Conservation (phyloP, 805 yeast genomes). For the Brettanomyces naardenensis region DNA sequence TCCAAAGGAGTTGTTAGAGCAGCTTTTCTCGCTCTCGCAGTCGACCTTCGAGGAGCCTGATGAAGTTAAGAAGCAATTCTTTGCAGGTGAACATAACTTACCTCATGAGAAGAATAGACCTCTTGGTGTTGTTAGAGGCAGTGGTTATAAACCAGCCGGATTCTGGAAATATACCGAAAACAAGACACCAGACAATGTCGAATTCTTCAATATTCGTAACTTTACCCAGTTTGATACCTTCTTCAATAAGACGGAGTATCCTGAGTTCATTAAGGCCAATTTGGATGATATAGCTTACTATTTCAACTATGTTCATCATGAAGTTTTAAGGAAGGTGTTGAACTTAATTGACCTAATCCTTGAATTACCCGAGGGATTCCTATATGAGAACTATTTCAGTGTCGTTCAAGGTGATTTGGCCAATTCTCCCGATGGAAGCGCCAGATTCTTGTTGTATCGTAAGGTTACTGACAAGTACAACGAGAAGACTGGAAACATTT, state of each 20-base stretch:
- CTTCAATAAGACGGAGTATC: no score
- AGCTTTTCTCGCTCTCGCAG: conserved; percentile 33
- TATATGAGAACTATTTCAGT: conserved; percentile 29
- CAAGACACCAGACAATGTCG: conserved; percentile 36
- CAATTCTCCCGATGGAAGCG: conserved; percentile 28
- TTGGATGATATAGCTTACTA: conserved; percentile 32
- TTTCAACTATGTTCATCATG: conserved; percentile 29
- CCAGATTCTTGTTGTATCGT: conserved; percentile 31
- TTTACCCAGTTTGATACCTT: conserved; percentile 29
- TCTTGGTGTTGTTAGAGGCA: conserved; percentile 39
- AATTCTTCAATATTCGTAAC: conserved; percentile 35
- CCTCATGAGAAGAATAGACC: conserved; percentile 21
- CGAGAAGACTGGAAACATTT: conserved; percentile 29
- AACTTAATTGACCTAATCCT: conserved; percentile 36
- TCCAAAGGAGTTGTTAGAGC: conserved; percentile 23
- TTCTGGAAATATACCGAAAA: conserved; percentile 41
- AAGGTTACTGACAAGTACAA: conserved; percentile 25
- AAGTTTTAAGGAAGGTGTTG: conserved; percentile 29
- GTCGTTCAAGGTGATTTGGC: conserved; percentile 19
- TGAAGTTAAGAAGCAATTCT: conserved; percentile 28
- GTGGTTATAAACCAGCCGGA: conserved; percentile 40
- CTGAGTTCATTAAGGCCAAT: conserved; percentile 32
- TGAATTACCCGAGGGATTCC: conserved; percentile 39
- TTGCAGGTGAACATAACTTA: conserved; percentile 29
- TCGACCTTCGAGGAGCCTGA: conserved; percentile 32